Percentiles rank a stretch among this genome's conserved stretches.
phyloP scores from a whole-genome alignment of 768 basidiomycete species.

The Russula dissimulans region DNA sequence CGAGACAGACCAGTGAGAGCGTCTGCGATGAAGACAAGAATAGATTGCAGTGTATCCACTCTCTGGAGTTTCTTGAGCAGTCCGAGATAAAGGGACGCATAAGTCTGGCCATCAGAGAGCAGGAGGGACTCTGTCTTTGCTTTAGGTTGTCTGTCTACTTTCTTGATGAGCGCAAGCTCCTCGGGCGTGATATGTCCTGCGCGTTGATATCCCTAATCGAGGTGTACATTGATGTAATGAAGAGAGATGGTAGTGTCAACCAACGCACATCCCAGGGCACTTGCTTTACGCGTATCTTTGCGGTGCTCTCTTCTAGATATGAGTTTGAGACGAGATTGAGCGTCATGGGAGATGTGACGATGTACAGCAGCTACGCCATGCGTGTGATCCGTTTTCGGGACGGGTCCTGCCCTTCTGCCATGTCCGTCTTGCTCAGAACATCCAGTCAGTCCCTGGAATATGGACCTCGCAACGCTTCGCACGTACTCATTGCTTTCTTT shows the following conservation, averaged over 20 bases:
- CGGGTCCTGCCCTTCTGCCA: not conserved
- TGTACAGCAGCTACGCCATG: not conserved
- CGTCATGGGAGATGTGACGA: conserved; percentile 40
- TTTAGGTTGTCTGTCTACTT: conserved; percentile 73
- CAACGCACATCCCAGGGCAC: conserved; percentile 89
- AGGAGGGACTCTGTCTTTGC: conserved; percentile 68
- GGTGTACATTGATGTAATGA: not conserved
- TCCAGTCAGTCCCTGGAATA: not conserved
- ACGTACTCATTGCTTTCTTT: too few species aligned
- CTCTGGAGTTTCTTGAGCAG: conserved; percentile 80
- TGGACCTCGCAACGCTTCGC: too few species aligned
- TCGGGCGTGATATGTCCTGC: conserved; percentile 83
- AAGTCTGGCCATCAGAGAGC: conserved; percentile 72
- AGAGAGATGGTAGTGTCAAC: not conserved
- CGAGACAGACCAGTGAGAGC: conserved; percentile 55
- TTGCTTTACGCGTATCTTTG: conserved; percentile 82
- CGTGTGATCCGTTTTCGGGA: conserved; percentile 1
- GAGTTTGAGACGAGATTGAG: conserved; percentile 69
- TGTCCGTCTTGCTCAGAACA: not conserved
- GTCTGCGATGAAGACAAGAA: conserved; percentile 82
- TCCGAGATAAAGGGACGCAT: conserved; percentile 82
- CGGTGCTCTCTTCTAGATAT: conserved; percentile 79
- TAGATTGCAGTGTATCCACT: conserved; percentile 80
- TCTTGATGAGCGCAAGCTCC: conserved; percentile 82
- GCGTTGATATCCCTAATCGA: conserved; percentile 81